A percentile compares a stretch with the other conserved stretches of the same genome.
Evolutionary conservation across 306 rosid genomes (phyloP).

Genomic region (Cucumis sativus): DNA sequence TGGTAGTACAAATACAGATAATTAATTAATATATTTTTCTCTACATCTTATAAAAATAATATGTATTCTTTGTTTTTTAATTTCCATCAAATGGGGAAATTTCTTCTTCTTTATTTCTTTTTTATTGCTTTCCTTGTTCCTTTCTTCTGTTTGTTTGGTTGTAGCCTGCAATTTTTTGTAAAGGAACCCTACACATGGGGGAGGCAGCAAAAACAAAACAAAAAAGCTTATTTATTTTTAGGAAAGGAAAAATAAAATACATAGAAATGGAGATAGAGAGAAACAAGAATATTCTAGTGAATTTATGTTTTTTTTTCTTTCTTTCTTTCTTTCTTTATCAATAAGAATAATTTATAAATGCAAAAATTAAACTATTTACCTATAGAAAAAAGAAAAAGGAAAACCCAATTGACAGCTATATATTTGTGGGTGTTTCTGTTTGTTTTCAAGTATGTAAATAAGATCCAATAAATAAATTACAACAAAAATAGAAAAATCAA

Average conservation of each 20-base stretch:
- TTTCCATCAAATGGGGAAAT: neutral
- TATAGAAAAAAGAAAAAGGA: neutral
- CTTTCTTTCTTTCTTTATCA: no score
- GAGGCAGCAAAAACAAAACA: neutral
- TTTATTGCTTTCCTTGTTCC: neutral
- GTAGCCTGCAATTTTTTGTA: conserved; percentile 9
- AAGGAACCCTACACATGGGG: conserved; percentile 10
- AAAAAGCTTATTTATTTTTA: neutral
- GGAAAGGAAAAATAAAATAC: neutral
- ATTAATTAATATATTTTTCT: neutral
- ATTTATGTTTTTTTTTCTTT: neutral
- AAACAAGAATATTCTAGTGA: conserved; percentile 1
- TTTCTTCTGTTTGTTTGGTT: conserved; percentile 4
- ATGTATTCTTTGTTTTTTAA: neutral
- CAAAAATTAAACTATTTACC: neutral
- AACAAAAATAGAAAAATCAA: neutral
- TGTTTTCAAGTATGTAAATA: neutral
- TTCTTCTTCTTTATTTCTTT: neutral
- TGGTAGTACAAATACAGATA: neutral
- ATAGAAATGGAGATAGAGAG: neutral
- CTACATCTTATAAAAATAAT: neutral
- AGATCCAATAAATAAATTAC: neutral
- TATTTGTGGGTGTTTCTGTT: neutral
- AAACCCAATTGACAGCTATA: neutral
- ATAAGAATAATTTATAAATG: neutral